Conservation (phyloP, 1,284 basidiomycete species). For the Cerioporus squamosus region DNA sequence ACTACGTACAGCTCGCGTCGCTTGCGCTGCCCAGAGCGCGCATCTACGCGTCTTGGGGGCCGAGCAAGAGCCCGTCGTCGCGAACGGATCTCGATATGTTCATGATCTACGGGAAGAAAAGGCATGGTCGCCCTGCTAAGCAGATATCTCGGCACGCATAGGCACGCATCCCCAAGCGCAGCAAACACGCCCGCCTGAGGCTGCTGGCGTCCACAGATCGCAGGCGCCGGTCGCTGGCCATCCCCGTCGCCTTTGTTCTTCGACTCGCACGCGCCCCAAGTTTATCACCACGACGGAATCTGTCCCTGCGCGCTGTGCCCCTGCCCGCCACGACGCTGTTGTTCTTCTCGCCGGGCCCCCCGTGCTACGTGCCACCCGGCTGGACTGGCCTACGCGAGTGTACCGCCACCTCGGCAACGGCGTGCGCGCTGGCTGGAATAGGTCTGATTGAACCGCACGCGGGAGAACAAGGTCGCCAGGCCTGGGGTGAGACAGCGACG, state of each 20-base stretch:
- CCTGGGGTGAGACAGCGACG: neutral
- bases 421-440: too few species aligned
- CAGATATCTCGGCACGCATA: neutral
- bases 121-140: neutral
- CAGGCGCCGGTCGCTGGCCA: neutral
- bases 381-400: too few species aligned
- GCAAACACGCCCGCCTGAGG: slow-evolving; percentile 5
- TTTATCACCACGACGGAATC: too few species aligned
- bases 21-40: neutral
- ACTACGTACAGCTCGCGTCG: neutral
- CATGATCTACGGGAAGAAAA: slow-evolving; percentile 13
- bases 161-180: neutral
- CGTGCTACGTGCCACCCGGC: too few species aligned
- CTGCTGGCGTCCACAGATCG: neutral
- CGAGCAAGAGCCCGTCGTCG: neutral
- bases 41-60: neutral
- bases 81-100: slow-evolving; percentile 10
- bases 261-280: slow-evolving; percentile 1
- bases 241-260: slow-evolving; percentile 2
- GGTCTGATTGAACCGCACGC: neutral
- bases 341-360: neutral
- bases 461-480: neutral
- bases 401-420: too few species aligned
- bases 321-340: neutral
- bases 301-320: too few species aligned